Evolutionary conservation across 306 rosid species (phyloP).

Genomic region (Neltuma alba): DNA sequence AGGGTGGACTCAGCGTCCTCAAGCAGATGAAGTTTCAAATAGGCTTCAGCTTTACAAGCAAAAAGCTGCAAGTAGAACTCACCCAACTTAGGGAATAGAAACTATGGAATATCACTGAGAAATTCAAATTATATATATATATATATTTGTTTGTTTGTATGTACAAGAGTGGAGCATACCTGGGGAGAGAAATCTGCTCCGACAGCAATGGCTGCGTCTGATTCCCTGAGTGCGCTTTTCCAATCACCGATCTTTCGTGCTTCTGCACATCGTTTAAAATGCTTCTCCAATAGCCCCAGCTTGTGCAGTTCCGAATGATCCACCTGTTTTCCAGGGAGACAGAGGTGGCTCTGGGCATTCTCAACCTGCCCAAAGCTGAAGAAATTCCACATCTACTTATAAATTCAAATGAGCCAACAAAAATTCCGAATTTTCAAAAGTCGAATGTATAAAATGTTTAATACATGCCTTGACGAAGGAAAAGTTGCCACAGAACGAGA

Average conservation of each 20-base stretch:
- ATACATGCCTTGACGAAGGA: no score
- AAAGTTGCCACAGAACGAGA: background rate
- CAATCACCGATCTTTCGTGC: constrained; percentile 73
- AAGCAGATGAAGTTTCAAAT: constrained; percentile 71
- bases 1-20: constrained; percentile 73
- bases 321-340: constrained; percentile 51
- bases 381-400: constrained; percentile 28
- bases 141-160: background rate
- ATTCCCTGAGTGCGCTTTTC: constrained; percentile 70
- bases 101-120: background rate
- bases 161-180: constrained; percentile 39
- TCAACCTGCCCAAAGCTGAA: constrained; percentile 84
- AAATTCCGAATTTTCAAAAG: background rate
- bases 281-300: constrained; percentile 69
- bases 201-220: constrained; percentile 67
- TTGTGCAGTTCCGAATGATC: constrained; percentile 72
- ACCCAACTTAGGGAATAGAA: constrained; percentile 30
- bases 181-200: constrained; percentile 90
- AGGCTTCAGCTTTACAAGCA: constrained; percentile 82
- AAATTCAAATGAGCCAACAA: background rate
- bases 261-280: constrained; percentile 63
- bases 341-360: constrained; percentile 60
- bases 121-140: background rate
- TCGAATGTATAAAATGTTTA: no score
- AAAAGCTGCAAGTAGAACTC: constrained; percentile 56